Evolutionary conservation across 2,329 filamentous ascomycete genomes (phyloP).

Genomic region (Coniella vitis): DNA sequence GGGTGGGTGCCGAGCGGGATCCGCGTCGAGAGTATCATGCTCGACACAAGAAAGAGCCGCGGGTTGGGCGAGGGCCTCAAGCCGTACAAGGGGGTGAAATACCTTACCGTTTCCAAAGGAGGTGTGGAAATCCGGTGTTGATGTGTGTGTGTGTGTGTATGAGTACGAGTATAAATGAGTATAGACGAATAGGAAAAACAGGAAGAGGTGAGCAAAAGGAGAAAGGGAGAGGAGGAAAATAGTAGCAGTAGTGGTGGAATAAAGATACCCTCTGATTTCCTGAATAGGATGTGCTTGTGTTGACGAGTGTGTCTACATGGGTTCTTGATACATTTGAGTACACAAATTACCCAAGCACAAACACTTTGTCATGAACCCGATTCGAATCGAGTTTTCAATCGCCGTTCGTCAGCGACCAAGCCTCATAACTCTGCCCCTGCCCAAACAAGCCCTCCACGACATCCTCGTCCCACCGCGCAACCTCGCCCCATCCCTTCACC

Average conservation of each 20-base stretch:
- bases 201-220: too few relatives aligned
- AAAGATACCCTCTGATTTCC: background rate
- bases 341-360: too few relatives aligned
- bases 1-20: constrained; percentile 63
- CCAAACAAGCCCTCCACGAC: constrained; percentile 26
- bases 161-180: too few relatives aligned
- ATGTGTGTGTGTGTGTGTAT: background rate
- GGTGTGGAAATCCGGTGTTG: constrained; percentile 59
- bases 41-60: constrained; percentile 72
- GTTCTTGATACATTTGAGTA: too few relatives aligned
- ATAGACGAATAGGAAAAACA: too few relatives aligned
- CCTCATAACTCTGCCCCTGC: constrained; percentile 33
- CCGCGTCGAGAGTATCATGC: constrained; percentile 59
- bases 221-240: too few relatives aligned
- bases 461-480: constrained; percentile 30
- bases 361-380: too few relatives aligned
- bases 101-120: constrained; percentile 68
- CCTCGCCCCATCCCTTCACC: constrained; percentile 39
- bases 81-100: constrained; percentile 98
- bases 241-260: background rate
- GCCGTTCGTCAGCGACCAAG: constrained; percentile 28
- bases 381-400: too few relatives aligned
- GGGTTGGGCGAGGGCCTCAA: constrained; percentile 83
- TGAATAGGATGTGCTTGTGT: background rate
- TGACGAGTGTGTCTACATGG: too few relatives aligned